Percentiles rank a stretch among this genome's conserved stretches.
Evolutionary conservation across 768 basidiomycete genomes (phyloP).

Genomic region (Amanita phalloides): DNA sequence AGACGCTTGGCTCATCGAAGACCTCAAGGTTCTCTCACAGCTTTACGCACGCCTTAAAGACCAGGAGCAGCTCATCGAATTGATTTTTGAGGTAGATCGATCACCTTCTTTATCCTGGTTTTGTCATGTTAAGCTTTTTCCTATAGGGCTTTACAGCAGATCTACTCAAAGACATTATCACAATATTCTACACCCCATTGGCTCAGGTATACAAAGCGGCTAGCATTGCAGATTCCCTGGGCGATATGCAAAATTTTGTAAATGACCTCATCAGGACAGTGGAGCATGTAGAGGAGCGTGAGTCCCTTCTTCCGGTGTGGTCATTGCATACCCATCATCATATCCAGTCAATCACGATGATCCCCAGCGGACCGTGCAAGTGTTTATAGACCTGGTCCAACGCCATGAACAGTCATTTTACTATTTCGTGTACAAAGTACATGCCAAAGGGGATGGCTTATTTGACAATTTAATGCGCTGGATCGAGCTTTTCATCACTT

Average conservation of each 20-base stretch:
- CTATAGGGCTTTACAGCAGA: slow-evolving; percentile 87
- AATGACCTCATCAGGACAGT: slow-evolving; percentile 94
- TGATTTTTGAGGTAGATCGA: slow-evolving; percentile 81
- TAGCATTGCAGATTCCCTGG: slow-evolving; percentile 88
- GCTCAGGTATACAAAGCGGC: slow-evolving; percentile 97
- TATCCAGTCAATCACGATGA: slow-evolving; percentile 69
- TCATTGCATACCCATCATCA: slow-evolving; percentile 3
- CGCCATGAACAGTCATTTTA: slow-evolving; percentile 96
- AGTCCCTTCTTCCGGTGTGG: slow-evolving; percentile 18
- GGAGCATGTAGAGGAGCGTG: slow-evolving; percentile 82
- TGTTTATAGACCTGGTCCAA: slow-evolving; percentile 86
- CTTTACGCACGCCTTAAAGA: slow-evolving; percentile 76
- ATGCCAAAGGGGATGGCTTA: slow-evolving; percentile 89
- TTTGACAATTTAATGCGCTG: slow-evolving; percentile 93
- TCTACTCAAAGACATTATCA: slow-evolving; percentile 94
- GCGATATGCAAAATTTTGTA: slow-evolving; percentile 88
- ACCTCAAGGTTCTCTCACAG: slow-evolving; percentile 70
- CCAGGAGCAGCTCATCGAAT: slow-evolving; percentile 81
- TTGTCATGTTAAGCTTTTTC: not conserved
- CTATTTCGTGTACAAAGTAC: slow-evolving; percentile 95
- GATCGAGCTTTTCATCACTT: slow-evolving; percentile 91
- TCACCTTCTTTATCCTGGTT: not conserved
- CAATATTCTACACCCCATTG: slow-evolving; percentile 94
- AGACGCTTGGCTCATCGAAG: slow-evolving; percentile 95
- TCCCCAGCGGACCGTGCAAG: slow-evolving; percentile 78